Base-by-base conservation (phyloP, 1,284 basidiomycete genomes). In the Uromyces viciae-fabae region DNA sequence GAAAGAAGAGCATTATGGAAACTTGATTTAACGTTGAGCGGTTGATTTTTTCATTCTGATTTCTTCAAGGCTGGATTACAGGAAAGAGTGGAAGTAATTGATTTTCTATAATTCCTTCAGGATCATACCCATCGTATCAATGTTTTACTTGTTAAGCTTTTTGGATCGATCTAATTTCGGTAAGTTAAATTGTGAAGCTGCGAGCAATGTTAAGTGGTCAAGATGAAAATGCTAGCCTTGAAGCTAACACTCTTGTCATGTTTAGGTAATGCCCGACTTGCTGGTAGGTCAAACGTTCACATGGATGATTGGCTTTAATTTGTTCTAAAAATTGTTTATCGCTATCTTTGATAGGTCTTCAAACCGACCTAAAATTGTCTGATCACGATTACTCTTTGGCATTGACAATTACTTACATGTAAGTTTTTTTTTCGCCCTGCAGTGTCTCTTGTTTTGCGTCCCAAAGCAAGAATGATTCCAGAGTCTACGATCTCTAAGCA, bases 261-360 rank as follows among this genome's bases (percentile, higher is more conserved):
- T 11, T 22, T 49, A 75, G 73, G 73, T 38, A 75, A 75, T 60
- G 73, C 73, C 14, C 73, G 73, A 42, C 46, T 75, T 31, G 73
- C 73, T n/a, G 73, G 71, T 73, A 52, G 8, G 17, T 5, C 49
- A 56, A 36, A 52, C 4, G 0, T 33, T 54, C 15, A 33, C 49
- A 17, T 9, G 28, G 19, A 22, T 28, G 25, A 46, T 49, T 9
- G 31, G 5, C 19, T 31, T 14, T 52, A 54, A 17, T 25, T 15
- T 14, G 17, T 54, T 9, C 3, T 22, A 42, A 2, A n/a, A 11
- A 25, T 68, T 68, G 64, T 15, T 25, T 68, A 36, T 68, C 64
- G 11, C 22, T 49, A 11, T 11, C 11, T 11, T 11, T 11, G 22
- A 49, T 22, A 68, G 64, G 64, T 14, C 64, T 68, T 19, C 64